These are phyloP conservation scores for Bipolaris oryzae DNA, from an alignment of 2,329 filamentous ascomycete species.

Conservation along the genomic window DNA sequence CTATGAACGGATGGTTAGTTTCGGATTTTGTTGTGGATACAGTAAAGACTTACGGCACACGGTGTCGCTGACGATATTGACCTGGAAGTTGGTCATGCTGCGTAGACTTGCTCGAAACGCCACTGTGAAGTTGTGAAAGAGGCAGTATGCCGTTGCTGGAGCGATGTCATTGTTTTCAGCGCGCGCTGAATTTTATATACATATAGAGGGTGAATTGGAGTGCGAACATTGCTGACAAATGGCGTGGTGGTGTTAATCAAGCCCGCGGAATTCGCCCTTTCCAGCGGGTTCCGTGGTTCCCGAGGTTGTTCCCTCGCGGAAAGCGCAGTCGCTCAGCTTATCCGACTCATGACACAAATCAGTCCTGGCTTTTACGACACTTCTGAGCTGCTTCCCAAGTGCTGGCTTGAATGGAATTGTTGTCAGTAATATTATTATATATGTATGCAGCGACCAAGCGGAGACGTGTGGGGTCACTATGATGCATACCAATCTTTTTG, in stretches of 20 bases:
- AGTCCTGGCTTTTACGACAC: not conserved
- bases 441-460: not conserved
- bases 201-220: constrained; percentile 3
- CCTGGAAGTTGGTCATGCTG: constrained; percentile 66
- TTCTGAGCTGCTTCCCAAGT: not conserved
- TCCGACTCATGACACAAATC: not conserved
- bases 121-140: constrained; percentile 32
- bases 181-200: constrained; percentile 14
- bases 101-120: constrained; percentile 41
- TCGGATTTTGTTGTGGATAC: not conserved
- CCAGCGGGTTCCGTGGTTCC: constrained; percentile 4
- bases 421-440: not conserved
- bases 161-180: constrained; percentile 5
- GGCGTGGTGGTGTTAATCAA: constrained; percentile 1
- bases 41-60: constrained; percentile 67
- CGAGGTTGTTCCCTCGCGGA: constrained; percentile 2
- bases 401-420: not conserved
- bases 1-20: constrained; percentile 24
- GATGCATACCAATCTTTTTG: no score
- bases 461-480: not conserved
- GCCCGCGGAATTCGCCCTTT: constrained; percentile 9
- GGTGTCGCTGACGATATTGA: constrained; percentile 77
- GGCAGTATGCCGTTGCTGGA: not conserved
- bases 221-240: constrained; percentile 32
- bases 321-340: not conserved